These are phyloP conservation scores for Zygosaccharomyces bailii DNA, from an alignment of 805 yeast genomes.

Conservation along the genomic window DNA sequence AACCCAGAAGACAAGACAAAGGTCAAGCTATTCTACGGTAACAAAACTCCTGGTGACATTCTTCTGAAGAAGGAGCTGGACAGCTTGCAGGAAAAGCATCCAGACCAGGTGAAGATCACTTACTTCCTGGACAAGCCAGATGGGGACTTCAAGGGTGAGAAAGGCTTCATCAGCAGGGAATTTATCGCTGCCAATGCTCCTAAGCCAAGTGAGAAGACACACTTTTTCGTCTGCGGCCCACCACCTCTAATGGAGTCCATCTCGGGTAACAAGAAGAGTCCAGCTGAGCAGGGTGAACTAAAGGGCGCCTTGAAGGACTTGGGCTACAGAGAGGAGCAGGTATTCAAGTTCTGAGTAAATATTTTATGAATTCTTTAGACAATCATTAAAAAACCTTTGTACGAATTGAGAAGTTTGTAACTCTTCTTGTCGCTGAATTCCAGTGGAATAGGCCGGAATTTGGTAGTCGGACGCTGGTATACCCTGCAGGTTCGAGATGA, in stretches of 20 bases:
- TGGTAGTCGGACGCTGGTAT: constrained; percentile 11
- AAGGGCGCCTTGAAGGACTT: constrained; percentile 83
- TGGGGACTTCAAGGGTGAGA: constrained; percentile 49
- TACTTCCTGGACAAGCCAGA: constrained; percentile 73
- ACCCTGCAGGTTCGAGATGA: constrained; percentile 23
- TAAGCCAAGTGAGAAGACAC: constrained; percentile 62
- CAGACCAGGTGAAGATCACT: constrained; percentile 71
- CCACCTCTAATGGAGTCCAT: constrained; percentile 84
- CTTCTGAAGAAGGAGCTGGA: constrained; percentile 78
- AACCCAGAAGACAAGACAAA: constrained; percentile 88
- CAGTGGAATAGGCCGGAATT: constrained; percentile 19
- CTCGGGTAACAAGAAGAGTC: constrained; percentile 81
- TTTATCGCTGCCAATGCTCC: constrained; percentile 60
- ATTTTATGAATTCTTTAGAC: constrained; percentile 3
- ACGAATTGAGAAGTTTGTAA: constrained; percentile 22
- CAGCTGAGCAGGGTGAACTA: constrained; percentile 92
- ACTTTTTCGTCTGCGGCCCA: constrained; percentile 93
- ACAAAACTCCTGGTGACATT: constrained; percentile 72
- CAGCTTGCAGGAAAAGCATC: constrained; percentile 47
- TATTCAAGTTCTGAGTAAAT: constrained; percentile 68
- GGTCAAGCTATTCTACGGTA: constrained; percentile 79
- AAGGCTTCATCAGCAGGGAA: constrained; percentile 78
- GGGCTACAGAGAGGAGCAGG: constrained; percentile 83
- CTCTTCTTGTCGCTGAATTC: constrained; percentile 21
- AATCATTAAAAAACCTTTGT: constrained; percentile 10